A percentile compares a stretch with the other conserved stretches of the same genome.
Conservation (phyloP, 192 early-diverging fungal species). For the Coemansia sp. region DNA sequence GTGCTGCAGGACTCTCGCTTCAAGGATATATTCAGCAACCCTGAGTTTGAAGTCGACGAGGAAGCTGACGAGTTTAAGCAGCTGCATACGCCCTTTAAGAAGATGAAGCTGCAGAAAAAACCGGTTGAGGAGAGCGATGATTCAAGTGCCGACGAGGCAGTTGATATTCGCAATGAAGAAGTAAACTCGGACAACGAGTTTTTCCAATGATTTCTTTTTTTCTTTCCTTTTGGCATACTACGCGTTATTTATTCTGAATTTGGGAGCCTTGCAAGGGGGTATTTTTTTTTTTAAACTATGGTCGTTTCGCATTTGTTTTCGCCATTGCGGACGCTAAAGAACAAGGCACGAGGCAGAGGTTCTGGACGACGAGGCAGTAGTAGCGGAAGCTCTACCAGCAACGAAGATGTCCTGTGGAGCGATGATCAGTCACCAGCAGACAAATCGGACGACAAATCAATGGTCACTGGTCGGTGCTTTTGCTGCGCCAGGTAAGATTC, state of each 20-base stretch:
- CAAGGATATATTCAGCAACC: slow-evolving; percentile 80
- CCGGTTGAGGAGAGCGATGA: slow-evolving; percentile 16
- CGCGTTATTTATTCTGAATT: too few relatives aligned
- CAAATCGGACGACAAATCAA: slow-evolving; percentile 3
- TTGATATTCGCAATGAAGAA: slow-evolving; percentile 30
- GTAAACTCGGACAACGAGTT: slow-evolving; percentile 22
- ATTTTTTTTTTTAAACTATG: too few relatives aligned
- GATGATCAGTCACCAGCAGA: not conserved
- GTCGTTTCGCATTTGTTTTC: slow-evolving; percentile 49
- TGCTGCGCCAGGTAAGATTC: slow-evolving; percentile 31
- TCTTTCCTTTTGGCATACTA: too few relatives aligned
- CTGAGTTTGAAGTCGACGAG: slow-evolving; percentile 89
- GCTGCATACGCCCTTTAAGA: slow-evolving; percentile 32
- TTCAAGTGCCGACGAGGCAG: slow-evolving; percentile 37
- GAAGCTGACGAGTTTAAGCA: slow-evolving; percentile 74
- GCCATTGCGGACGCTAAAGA: slow-evolving; percentile 49
- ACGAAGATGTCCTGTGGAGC: slow-evolving; percentile 3
- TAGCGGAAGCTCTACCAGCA: not conserved
- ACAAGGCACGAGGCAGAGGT: slow-evolving; percentile 19
- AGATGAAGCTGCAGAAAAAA: slow-evolving; percentile 10
- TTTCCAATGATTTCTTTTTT: slow-evolving; percentile 10
- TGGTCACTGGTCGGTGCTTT: slow-evolving; percentile 30
- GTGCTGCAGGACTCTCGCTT: slow-evolving; percentile 86
- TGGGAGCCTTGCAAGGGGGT: too few relatives aligned
- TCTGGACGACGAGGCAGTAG: slow-evolving; percentile 5